phyloP scores from a whole-genome alignment of 768 basidiomycete species.

The Fibroporia radiculosa region DNA sequence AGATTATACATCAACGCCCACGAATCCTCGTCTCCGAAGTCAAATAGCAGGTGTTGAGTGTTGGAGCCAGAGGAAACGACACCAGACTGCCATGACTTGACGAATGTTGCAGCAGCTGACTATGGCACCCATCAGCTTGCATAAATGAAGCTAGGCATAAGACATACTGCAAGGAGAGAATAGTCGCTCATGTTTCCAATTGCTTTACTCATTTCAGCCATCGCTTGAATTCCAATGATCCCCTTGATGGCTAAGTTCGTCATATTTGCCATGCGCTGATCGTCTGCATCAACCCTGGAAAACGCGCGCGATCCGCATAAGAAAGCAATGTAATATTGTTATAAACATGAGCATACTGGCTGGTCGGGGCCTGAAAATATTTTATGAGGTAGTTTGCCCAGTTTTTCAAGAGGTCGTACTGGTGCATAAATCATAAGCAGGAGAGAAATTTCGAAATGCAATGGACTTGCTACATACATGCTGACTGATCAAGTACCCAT shows the following conservation, averaged over 20 bases:
- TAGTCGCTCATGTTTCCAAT: constrained; percentile 8
- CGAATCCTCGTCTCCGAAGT: constrained; percentile 2
- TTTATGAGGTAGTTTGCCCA: constrained; percentile 19
- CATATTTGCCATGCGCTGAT: constrained; percentile 9
- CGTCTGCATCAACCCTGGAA: constrained; percentile 8
- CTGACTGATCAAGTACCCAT: constrained; percentile 14
- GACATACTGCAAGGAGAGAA: constrained; percentile 10
- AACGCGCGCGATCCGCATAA: too few species aligned
- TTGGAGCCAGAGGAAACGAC: not conserved
- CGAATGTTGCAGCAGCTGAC: not conserved
- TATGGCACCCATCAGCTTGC: too few species aligned
- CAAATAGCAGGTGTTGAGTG: not conserved
- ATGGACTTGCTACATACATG: constrained; percentile 9
- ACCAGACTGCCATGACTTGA: constrained; percentile 3
- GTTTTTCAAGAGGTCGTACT: constrained; percentile 17
- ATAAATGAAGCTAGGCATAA: too few species aligned
- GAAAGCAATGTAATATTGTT: too few species aligned
- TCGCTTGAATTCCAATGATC: constrained; percentile 16
- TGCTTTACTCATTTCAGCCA: constrained; percentile 16
- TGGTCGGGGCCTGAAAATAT: constrained; percentile 7
- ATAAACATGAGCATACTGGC: not conserved
- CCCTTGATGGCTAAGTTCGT: constrained; percentile 17
- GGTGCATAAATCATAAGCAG: not conserved
- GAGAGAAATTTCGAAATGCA: not conserved
- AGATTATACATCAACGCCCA: constrained; percentile 9